Conservation (phyloP, 139 green algal genomes). For the Ostreobium quekettii region DNA sequence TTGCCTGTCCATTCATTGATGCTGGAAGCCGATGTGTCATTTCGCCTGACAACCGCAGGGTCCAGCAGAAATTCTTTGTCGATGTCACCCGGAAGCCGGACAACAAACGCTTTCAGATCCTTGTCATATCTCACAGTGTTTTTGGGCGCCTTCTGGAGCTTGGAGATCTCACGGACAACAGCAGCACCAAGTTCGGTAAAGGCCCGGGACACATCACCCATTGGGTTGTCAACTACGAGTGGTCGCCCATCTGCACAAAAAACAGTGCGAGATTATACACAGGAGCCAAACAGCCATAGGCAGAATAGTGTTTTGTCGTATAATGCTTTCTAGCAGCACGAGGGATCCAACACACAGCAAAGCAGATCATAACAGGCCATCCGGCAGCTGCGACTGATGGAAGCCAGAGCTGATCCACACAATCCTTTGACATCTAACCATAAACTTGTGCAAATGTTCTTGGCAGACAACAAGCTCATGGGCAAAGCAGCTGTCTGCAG, state of each 20-base stretch:
- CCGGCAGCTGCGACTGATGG: too few species aligned
- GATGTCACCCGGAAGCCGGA: slow-evolving; percentile 28
- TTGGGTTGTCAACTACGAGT: slow-evolving; percentile 76
- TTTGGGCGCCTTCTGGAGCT: slow-evolving; percentile 39
- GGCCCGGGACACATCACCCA: slow-evolving; percentile 35
- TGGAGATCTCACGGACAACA: slow-evolving; percentile 89
- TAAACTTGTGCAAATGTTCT: too few species aligned
- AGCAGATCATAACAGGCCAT: too few species aligned
- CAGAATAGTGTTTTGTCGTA: too few species aligned
- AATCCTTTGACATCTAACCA: too few species aligned
- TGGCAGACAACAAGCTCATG: too few species aligned
- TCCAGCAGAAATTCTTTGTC: slow-evolving; percentile 63
- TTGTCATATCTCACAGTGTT: slow-evolving; percentile 48
- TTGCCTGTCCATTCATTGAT: slow-evolving; percentile 86
- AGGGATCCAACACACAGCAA: too few species aligned
- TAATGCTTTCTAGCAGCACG: too few species aligned
- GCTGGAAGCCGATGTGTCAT: slow-evolving; percentile 72
- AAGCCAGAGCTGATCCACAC: too few species aligned
- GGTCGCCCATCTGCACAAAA: slow-evolving; percentile 59
- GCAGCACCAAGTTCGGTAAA: slow-evolving; percentile 84
- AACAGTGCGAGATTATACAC: too few species aligned
- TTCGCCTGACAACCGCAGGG: slow-evolving; percentile 63
- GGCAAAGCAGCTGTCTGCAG: too few species aligned
- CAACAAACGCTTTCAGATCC: slow-evolving; percentile 39
- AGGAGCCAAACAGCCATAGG: too few species aligned